phyloP scores from a whole-genome alignment of 1,284 basidiomycete genomes.

The Naganishia cerealis region DNA sequence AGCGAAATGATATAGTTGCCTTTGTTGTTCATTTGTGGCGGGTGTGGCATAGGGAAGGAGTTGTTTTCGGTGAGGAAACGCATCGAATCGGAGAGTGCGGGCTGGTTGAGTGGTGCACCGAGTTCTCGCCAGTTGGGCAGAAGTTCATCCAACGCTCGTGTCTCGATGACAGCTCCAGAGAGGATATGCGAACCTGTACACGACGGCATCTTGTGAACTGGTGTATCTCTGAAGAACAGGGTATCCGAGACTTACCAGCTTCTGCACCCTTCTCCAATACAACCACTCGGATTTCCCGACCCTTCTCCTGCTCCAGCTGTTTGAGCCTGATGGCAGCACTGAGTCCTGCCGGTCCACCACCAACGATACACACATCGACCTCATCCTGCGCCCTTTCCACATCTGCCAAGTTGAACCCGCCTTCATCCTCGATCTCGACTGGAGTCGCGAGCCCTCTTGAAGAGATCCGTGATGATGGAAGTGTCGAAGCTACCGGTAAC shows the following conservation, averaged over 20 bases:
- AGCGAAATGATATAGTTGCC: constrained; percentile 93
- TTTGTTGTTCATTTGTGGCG: constrained; percentile 93
- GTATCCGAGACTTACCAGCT: constrained; percentile 65
- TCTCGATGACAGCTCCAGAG: constrained; percentile 93
- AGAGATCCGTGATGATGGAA: constrained; percentile 7
- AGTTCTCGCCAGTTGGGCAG: constrained; percentile 68
- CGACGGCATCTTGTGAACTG: not conserved
- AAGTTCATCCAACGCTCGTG: constrained; percentile 85
- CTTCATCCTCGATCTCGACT: constrained; percentile 30
- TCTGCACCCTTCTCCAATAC: constrained; percentile 93
- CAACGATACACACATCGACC: constrained; percentile 95
- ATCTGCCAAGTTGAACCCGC: constrained; percentile 45
- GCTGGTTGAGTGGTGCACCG: constrained; percentile 69
- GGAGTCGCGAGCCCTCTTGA: constrained; percentile 15
- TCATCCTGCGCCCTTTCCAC: constrained; percentile 80
- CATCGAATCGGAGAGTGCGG: constrained; percentile 80
- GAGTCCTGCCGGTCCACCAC: constrained; percentile 90
- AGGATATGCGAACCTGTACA: constrained; percentile 83
- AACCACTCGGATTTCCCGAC: constrained; percentile 82
- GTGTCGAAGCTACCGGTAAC: not conserved
- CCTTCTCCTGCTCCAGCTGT: constrained; percentile 80
- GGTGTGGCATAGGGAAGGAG: constrained; percentile 86
- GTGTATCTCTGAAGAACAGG: not conserved
- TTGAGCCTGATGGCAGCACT: constrained; percentile 95
- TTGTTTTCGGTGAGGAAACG: constrained; percentile 73